phyloP scores from a whole-genome alignment of 108 stramenopile species.

The Conticribra weissflogii region DNA sequence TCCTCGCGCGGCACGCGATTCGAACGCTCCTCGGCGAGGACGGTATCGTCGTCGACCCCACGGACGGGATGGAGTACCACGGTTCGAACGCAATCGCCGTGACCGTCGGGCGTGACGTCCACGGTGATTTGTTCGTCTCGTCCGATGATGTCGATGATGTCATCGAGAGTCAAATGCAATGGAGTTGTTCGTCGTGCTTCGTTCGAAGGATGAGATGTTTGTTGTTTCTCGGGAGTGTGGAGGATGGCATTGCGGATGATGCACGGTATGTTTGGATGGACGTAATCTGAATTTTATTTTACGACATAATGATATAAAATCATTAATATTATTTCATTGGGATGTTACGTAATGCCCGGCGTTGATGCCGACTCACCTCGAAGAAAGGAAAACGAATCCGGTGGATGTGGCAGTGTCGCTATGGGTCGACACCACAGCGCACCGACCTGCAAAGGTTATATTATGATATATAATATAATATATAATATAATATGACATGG shows the following conservation, averaged over 20 bases:
- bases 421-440: constrained; percentile 66
- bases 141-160: constrained; percentile 50
- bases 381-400: constrained; percentile 64
- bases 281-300: constrained; percentile 51
- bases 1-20: not conserved
- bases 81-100: constrained; percentile 81
- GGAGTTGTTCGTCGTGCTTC: constrained; percentile 4
- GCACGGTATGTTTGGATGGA: constrained; percentile 62
- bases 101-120: constrained; percentile 93
- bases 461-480: too few species aligned
- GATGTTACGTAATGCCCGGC: too few species aligned
- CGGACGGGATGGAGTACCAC: constrained; percentile 17
- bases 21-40: not conserved
- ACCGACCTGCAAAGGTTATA: too few species aligned
- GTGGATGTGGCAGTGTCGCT: constrained; percentile 57
- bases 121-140: constrained; percentile 55
- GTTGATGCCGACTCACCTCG: constrained; percentile 36
- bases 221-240: too few species aligned
- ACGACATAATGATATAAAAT: not conserved
- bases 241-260: constrained; percentile 75
- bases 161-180: constrained; percentile 63
- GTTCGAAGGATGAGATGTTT: not conserved
- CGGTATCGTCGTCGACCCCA: not conserved
- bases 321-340: not conserved
- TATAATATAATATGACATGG: too few species aligned